A percentile compares a stretch with the other conserved stretches of the same genome.
phyloP scores from a whole-genome alignment of 2,329 filamentous ascomycete species.

The Pyricularia sp. region DNA sequence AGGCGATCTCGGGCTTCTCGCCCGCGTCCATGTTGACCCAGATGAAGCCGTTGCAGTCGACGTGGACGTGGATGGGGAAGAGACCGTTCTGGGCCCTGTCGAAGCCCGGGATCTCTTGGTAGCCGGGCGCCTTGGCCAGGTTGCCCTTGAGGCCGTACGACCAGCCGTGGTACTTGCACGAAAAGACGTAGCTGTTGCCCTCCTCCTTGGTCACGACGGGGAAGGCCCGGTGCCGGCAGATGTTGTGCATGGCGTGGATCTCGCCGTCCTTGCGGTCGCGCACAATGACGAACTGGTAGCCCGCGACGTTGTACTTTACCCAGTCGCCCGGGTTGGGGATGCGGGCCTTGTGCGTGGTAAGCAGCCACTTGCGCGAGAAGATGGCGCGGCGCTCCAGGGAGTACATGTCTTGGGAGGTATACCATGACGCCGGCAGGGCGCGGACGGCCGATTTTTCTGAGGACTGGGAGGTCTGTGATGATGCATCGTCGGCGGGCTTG shows the following conservation, averaged over 20 bases:
- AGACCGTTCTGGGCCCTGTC: conserved; percentile 46
- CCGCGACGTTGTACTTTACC: conserved; percentile 43
- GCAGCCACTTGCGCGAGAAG: conserved; percentile 47
- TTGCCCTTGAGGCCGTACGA: conserved; percentile 48
- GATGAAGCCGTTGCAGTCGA: conserved; percentile 45
- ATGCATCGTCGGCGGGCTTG: conserved; percentile 9
- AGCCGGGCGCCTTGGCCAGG: conserved; percentile 50
- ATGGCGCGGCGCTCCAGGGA: conserved; percentile 47
- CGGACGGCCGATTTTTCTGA: conserved; percentile 13
- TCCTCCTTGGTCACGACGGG: conserved; percentile 42
- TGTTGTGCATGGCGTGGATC: conserved; percentile 53
- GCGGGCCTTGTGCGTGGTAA: conserved; percentile 42
- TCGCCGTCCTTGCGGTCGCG: conserved; percentile 35
- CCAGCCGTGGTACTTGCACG: conserved; percentile 56
- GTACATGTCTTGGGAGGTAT: conserved; percentile 41
- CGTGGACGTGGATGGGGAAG: conserved; percentile 42
- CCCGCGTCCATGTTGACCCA: conserved; percentile 47
- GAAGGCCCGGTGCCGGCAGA: conserved; percentile 53
- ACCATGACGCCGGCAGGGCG: conserved; percentile 42
- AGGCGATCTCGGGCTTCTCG: conserved; percentile 29
- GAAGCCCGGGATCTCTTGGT: conserved; percentile 45
- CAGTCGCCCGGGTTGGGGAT: conserved; percentile 45
- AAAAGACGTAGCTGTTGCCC: conserved; percentile 41
- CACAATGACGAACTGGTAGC: conserved; percentile 44
- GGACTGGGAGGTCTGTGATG: conserved; percentile 10